Evolutionary conservation across 495 filamentous ascomycete genomes (phyloP).

Genomic region (Beverwykella pulmonaria): DNA sequence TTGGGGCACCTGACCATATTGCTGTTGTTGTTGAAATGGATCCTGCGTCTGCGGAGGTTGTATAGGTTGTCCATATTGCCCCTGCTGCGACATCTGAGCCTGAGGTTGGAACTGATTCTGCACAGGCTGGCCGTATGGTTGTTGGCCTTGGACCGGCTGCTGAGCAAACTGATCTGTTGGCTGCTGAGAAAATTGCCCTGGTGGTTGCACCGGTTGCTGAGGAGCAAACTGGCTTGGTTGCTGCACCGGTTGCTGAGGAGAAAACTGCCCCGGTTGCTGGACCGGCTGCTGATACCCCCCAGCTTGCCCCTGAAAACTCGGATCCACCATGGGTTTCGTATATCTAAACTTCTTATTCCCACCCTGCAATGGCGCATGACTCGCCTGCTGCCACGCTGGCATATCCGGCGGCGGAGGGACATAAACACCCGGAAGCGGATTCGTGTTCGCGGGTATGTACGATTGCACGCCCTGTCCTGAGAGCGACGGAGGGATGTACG

Average conservation of each 20-base stretch:
- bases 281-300: constrained; percentile 27
- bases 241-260: constrained; percentile 20
- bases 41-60: constrained; percentile 22
- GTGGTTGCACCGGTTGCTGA: constrained; percentile 15
- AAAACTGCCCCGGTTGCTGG: constrained; percentile 16
- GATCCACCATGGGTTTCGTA: constrained; percentile 32
- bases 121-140: constrained; percentile 12
- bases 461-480: constrained; percentile 36
- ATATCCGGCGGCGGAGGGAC: constrained; percentile 40
- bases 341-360: constrained; percentile 38
- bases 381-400: constrained; percentile 38
- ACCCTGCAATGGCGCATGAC: constrained; percentile 34
- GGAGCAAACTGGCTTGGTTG: constrained; percentile 17
- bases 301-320: constrained; percentile 23
- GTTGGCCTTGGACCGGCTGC: constrained; percentile 9
- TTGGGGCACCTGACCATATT: constrained; percentile 30
- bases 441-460: constrained; percentile 38
- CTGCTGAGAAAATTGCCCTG: too few relatives aligned
- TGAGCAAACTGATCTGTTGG: constrained; percentile 15
- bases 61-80: neutral
- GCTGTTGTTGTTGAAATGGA: constrained; percentile 10
- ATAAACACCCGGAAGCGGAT: constrained; percentile 40
- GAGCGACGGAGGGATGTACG: constrained; percentile 39
- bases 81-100: constrained; percentile 12
- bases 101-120: constrained; percentile 5